These are phyloP conservation scores for Termitomyces bulborhizus DNA, from an alignment of 768 basidiomycete species.

Conservation along the genomic window DNA sequence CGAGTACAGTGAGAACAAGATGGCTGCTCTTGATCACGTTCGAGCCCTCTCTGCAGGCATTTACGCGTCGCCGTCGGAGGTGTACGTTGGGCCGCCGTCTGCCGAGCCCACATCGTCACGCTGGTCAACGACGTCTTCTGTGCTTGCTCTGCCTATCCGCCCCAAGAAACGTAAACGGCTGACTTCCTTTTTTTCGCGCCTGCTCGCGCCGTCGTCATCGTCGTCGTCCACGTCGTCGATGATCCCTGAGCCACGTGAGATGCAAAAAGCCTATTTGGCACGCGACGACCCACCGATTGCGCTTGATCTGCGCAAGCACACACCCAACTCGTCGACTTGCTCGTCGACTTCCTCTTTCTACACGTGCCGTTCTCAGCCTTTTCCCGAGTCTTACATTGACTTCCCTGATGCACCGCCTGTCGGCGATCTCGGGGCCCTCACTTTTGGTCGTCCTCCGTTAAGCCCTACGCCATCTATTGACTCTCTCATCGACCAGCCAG, in stretches of 20 bases:
- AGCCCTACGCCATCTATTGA: not conserved
- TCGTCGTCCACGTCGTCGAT: not conserved
- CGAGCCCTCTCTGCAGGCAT: too few relatives aligned
- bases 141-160: not conserved
- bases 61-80: constrained; percentile 3
- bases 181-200: constrained; percentile 6
- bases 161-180: constrained; percentile 7
- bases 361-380: not conserved
- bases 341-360: too few relatives aligned
- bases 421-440: not conserved
- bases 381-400: not conserved
- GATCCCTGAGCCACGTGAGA: not conserved
- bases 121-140: constrained; percentile 7
- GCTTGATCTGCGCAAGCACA: not conserved
- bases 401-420: not conserved
- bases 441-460: not conserved
- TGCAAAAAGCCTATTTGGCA: constrained; percentile 7
- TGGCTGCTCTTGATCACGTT: too few relatives aligned
- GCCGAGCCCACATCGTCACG: constrained; percentile 8
- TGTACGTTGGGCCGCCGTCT: constrained; percentile 1
- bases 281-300: constrained; percentile 7
- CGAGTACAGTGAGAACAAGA: not conserved
- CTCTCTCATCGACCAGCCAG: not conserved
- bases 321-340: not conserved
- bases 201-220: not conserved